Evolutionary conservation across 345 rosid genomes (phyloP).

Genomic region (Firmiana major): DNA sequence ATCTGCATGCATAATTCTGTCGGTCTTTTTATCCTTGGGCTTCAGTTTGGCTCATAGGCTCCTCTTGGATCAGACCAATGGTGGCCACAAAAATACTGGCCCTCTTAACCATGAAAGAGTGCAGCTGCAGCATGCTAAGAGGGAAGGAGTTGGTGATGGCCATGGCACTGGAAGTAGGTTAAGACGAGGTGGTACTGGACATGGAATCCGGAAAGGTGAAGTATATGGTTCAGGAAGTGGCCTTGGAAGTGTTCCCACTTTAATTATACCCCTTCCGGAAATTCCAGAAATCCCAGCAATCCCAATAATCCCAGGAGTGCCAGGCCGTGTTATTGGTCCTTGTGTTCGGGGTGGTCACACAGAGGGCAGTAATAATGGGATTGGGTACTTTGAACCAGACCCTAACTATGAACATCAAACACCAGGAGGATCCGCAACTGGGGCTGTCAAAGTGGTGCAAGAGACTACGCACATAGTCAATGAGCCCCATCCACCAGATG

Average conservation of each 20-base stretch:
- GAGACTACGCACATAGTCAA: background rate
- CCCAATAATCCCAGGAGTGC: background rate
- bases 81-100: background rate
- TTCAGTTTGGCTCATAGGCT: slow-evolving; percentile 38
- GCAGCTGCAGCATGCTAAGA: background rate
- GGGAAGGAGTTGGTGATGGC: slow-evolving; percentile 7
- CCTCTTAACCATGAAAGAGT: background rate
- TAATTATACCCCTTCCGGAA: background rate
- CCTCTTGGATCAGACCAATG: slow-evolving; percentile 29
- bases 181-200: too few relatives aligned
- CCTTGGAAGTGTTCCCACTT: background rate
- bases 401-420: background rate
- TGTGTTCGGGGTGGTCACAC: background rate
- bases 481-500: background rate
- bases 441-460: background rate
- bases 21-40: slow-evolving; percentile 37
- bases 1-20: slow-evolving; percentile 26
- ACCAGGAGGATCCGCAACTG: background rate
- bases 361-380: background rate
- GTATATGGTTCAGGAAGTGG: slow-evolving; percentile 19
- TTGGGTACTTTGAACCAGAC: background rate
- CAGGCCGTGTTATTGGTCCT: background rate
- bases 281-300: background rate
- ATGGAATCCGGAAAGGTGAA: background rate
- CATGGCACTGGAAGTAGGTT: too few relatives aligned